Evolutionary conservation across 1,284 basidiomycete genomes (phyloP), one percentile per base, ranked within the genome.

Genomic region (Peniophora sp.): DNA sequence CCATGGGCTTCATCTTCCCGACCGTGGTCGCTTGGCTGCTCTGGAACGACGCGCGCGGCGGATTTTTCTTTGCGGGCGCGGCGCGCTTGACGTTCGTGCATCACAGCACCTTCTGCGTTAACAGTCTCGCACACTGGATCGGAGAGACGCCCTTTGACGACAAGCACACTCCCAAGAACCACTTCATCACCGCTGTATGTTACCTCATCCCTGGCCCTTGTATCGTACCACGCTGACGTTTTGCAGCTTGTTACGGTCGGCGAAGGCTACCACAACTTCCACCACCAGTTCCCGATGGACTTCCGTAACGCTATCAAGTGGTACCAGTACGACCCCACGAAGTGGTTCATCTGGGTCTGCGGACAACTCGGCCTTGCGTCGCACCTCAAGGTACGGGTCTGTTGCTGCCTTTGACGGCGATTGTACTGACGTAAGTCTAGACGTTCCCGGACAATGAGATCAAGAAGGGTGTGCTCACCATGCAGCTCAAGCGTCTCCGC

Each of bases 211-310:
- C 6, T 32, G 12, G 6, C 6, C 5, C 12, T 12, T 12, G 27
- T 32, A 32, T 32, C 12, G 27, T 32, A 5, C 12, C 12, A 6
- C 12, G 27, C 5, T 12, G 27, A 32, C 12, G 27, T 6, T 12
- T 32, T 12, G 5, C 27, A 32, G 14, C 73, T 93, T 53, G 74
- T 88, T 53, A 93, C 91, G 2, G 81, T 92, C 71, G 91, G 91
- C 14, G 91, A 94, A 71, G 91, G 91, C 12, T 93, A 93, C 68
- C 91, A 93, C 78, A 96, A 97, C 72, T 97, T 97, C 80, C 92
- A 94, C 70, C 91, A 90, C 62, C 89, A 93, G 67, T 93, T 93
- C 80, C 91, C 91, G 10, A 89, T 90, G 87, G 93, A 97, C 69
- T 97, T 91, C 73, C 80, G 93, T 41, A 95, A 95, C 62, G 93